These are phyloP conservation scores for Clonostachys sp. DNA, from an alignment of 2,329 filamentous ascomycete genomes.

Conservation along the genomic window DNA sequence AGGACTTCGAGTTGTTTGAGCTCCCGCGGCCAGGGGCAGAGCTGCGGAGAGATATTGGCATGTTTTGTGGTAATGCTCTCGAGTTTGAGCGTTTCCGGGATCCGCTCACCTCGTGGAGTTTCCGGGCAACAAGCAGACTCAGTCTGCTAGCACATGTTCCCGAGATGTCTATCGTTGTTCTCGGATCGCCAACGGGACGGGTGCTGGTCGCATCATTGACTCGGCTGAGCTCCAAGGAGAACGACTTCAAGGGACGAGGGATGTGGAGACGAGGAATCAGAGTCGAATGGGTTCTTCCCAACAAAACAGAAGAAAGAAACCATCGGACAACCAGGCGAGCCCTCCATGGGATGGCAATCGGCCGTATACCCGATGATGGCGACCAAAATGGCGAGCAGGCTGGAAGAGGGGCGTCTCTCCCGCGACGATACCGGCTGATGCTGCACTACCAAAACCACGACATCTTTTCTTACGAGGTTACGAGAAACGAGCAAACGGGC, in stretches of 20 bases:
- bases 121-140: conserved; percentile 32
- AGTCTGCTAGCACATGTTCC: conserved; percentile 62
- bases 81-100: conserved; percentile 12
- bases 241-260: neutral
- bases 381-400: conserved; percentile 16
- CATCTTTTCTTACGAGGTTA: conserved; percentile 66
- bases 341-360: conserved; percentile 64
- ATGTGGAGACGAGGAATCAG: conserved; percentile 40
- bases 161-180: conserved; percentile 64
- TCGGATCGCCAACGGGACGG: conserved; percentile 63
- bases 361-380: conserved; percentile 50
- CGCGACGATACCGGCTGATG: conserved; percentile 60
- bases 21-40: conserved; percentile 11
- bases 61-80: conserved; percentile 7
- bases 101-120: conserved; percentile 16
- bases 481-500: conserved; percentile 29
- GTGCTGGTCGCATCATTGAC: conserved; percentile 59
- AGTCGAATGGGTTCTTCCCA: conserved; percentile 48
- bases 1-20: conserved; percentile 41
- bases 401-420: conserved; percentile 12
- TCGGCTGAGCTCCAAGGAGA: conserved; percentile 15
- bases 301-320: conserved; percentile 36
- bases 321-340: conserved; percentile 34
- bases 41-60: conserved; percentile 13
- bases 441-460: conserved; percentile 68